A percentile compares a stretch with the other conserved stretches of the same genome.
Conservation (phyloP, 768 basidiomycete genomes). For the Mycena rebaudengoi region DNA sequence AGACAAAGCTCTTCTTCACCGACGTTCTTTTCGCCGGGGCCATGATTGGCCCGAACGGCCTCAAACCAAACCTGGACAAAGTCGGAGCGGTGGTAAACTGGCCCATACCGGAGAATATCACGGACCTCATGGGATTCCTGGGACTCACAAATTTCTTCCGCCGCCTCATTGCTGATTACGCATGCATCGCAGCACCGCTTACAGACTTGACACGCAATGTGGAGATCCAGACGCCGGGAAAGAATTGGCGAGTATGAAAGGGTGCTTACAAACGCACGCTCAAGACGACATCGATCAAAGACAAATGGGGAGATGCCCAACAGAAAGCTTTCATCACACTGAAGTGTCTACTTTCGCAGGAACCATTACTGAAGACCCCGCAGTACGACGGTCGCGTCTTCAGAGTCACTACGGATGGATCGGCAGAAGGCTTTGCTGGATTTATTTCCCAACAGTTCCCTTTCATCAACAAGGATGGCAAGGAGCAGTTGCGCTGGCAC, state of each 20-base stretch:
- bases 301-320: slow-evolving; percentile 31
- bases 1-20: slow-evolving; percentile 44
- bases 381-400: slow-evolving; percentile 37
- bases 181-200: slow-evolving; percentile 41
- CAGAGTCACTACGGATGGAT: slow-evolving; percentile 39
- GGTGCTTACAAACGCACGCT: slow-evolving; percentile 39
- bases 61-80: slow-evolving; percentile 46
- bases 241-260: slow-evolving; percentile 27
- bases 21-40: slow-evolving; percentile 47
- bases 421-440: slow-evolving; percentile 38
- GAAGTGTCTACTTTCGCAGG: slow-evolving; percentile 33
- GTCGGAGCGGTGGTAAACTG: slow-evolving; percentile 48
- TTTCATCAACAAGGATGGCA: slow-evolving; percentile 23
- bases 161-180: slow-evolving; percentile 42
- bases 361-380: slow-evolving; percentile 31
- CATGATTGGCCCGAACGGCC: slow-evolving; percentile 38
- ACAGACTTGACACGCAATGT: slow-evolving; percentile 36
- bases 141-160: slow-evolving; percentile 46
- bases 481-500: slow-evolving; percentile 24
- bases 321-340: slow-evolving; percentile 34
- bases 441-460: slow-evolving; percentile 34
- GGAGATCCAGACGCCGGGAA: slow-evolving; percentile 27
- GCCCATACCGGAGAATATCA: slow-evolving; percentile 35
- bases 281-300: slow-evolving; percentile 23
- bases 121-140: slow-evolving; percentile 42